Evolutionary conservation across 1,284 basidiomycete genomes (phyloP).

Genomic region (Lentinus polychrous): DNA sequence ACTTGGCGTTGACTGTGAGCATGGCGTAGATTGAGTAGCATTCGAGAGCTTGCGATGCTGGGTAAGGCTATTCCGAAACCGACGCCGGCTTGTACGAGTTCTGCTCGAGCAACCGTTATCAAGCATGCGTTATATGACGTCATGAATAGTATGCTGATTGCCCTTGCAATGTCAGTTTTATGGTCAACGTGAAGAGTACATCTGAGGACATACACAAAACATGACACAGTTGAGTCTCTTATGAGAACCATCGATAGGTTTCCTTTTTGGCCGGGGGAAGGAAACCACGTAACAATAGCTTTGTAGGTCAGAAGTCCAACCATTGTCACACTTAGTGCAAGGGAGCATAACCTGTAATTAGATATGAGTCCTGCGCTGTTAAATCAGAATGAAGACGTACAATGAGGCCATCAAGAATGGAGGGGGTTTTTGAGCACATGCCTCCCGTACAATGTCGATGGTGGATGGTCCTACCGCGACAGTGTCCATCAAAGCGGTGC

Average conservation of each 20-base stretch:
- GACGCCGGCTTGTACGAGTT: slow-evolving; percentile 10
- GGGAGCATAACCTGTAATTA: slow-evolving; percentile 7
- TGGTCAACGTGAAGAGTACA: neutral
- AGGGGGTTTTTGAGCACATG: neutral
- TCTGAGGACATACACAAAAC: slow-evolving; percentile 11
- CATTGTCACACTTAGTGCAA: slow-evolving; percentile 8
- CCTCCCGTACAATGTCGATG: neutral
- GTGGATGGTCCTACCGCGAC: neutral
- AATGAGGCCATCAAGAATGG: neutral
- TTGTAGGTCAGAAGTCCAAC: slow-evolving; percentile 10
- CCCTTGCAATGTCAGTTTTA: too few relatives aligned
- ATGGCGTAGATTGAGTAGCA: slow-evolving; percentile 12
- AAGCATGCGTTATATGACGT: slow-evolving; percentile 8
- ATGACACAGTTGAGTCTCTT: slow-evolving; percentile 11
- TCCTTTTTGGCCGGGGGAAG: neutral
- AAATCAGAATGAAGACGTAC: neutral
- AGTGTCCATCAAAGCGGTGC: neutral
- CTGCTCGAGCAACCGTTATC: slow-evolving; percentile 7
- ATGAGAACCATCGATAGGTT: slow-evolving; percentile 11
- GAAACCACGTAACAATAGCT: slow-evolving; percentile 6
- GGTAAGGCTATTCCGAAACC: slow-evolving; percentile 12
- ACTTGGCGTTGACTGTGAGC: neutral
- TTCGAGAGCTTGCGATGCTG: slow-evolving; percentile 12
- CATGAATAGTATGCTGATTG: neutral
- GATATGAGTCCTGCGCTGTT: neutral